A percentile compares a stretch with the other conserved stretches of the same genome.
Conservation (phyloP, 2,329 filamentous ascomycete genomes). For the Cladobotryum protrusum region DNA sequence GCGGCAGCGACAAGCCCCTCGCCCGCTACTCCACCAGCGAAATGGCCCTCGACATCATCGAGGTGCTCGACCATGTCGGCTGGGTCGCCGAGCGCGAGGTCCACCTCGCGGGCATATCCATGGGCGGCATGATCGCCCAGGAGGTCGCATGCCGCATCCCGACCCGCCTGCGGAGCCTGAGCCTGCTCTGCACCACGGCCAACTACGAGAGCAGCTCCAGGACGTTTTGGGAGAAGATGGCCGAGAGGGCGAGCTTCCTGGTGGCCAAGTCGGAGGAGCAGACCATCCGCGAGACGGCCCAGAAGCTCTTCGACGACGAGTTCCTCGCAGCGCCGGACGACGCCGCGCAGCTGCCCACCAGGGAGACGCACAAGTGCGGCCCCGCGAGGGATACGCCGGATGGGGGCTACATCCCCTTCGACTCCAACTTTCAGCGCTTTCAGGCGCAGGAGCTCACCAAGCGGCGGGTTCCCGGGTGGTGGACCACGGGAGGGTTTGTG, state of each 20-base stretch:
- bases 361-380: conserved; percentile 34
- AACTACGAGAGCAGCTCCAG: conserved; percentile 49
- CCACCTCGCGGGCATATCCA: conserved; percentile 71
- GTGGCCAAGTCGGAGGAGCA: conserved; percentile 65
- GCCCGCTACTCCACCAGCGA: conserved; percentile 73
- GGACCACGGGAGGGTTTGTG: conserved; percentile 62
- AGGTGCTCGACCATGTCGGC: conserved; percentile 61
- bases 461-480: conserved; percentile 52
- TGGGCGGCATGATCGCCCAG: conserved; percentile 91
- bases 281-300: conserved; percentile 58
- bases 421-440: conserved; percentile 74
- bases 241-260: conserved; percentile 48
- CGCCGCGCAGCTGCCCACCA: conserved; percentile 42
- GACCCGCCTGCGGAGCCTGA: conserved; percentile 47
- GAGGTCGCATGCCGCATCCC: conserved; percentile 60
- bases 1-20: conserved; percentile 69
- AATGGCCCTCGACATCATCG: conserved; percentile 74
- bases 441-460: conserved; percentile 74
- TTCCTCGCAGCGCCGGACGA: conserved; percentile 59
- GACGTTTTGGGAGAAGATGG: conserved; percentile 55
- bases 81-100: conserved; percentile 52
- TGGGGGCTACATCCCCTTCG: conserved; percentile 49
- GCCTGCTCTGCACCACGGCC: conserved; percentile 56
- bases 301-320: conserved; percentile 56
- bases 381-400: conserved; percentile 22